These are phyloP conservation scores for Ceriops decandra DNA, from an alignment of 345 rosid genomes.

Conservation along the genomic window DNA sequence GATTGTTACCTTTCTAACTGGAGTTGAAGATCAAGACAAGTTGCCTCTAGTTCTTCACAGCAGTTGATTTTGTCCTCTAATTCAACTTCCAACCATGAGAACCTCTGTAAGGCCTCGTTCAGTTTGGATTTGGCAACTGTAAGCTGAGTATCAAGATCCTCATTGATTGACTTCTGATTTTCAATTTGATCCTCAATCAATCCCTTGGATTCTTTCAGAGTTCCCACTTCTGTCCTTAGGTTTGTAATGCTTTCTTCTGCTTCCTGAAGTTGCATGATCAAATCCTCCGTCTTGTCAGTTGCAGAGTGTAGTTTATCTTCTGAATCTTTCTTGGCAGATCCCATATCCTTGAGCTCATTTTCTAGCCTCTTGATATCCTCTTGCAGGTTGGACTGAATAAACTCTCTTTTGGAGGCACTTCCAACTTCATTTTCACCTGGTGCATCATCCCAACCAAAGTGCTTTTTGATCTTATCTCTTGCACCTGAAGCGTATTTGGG, in stretches of 20 bases:
- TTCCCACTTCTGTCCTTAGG: constrained; percentile 46
- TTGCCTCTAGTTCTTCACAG: constrained; percentile 84
- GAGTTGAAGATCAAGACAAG: constrained; percentile 90
- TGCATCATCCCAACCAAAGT: constrained; percentile 38
- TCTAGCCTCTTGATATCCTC: constrained; percentile 42
- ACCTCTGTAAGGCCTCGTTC: constrained; percentile 65
- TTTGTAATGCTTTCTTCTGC: constrained; percentile 42
- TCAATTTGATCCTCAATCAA: constrained; percentile 63
- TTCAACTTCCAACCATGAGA: constrained; percentile 75
- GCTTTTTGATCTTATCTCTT: constrained; percentile 61
- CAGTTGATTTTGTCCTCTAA: constrained; percentile 71
- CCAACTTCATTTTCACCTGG: constrained; percentile 22
- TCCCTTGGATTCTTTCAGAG: constrained; percentile 47
- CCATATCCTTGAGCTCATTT: constrained; percentile 39
- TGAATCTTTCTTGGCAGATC: constrained; percentile 23
- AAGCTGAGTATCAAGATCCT: constrained; percentile 84
- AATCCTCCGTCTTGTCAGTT: constrained; percentile 30
- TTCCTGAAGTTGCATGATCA: constrained; percentile 39
- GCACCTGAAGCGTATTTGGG: constrained; percentile 41
- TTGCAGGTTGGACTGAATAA: constrained; percentile 18
- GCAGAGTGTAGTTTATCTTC: constrained; percentile 39
- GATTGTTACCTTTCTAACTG: constrained; percentile 72
- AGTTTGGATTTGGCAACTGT: constrained; percentile 57
- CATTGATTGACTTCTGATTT: constrained; percentile 61
- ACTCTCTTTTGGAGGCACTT: constrained; percentile 8